phyloP scores from a whole-genome alignment of 768 basidiomycete species.

The Tylopilus balloui region DNA sequence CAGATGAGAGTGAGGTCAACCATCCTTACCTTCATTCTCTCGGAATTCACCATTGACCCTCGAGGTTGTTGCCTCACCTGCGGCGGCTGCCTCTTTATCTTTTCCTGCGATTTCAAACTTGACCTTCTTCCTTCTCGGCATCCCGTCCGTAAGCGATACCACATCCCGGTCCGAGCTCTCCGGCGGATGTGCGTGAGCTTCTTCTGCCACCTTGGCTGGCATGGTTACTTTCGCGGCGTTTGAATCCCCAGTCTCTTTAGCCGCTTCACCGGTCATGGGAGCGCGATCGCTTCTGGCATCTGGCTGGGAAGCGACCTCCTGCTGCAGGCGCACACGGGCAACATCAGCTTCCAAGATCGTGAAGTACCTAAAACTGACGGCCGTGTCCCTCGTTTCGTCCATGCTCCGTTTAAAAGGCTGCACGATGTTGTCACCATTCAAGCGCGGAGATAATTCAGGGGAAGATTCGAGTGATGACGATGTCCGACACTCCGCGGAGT shows the following conservation, averaged over 20 bases:
- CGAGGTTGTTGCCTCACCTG: constrained; percentile 38
- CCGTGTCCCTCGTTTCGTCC: constrained; percentile 42
- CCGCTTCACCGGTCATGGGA: constrained; percentile 2
- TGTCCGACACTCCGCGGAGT: constrained; percentile 19
- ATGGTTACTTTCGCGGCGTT: constrained; percentile 10
- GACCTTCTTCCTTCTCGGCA: constrained; percentile 56
- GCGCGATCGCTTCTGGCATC: constrained; percentile 10
- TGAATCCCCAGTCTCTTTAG: constrained; percentile 11
- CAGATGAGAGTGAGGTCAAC: not conserved
- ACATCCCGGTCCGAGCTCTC: constrained; percentile 20
- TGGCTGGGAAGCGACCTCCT: constrained; percentile 4
- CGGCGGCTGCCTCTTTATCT: constrained; percentile 35
- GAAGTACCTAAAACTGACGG: constrained; percentile 46
- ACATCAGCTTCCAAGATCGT: constrained; percentile 41
- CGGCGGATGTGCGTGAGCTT: constrained; percentile 10
- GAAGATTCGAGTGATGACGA: constrained; percentile 21
- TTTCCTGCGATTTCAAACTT: constrained; percentile 61
- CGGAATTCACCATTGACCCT: constrained; percentile 32
- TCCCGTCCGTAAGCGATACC: constrained; percentile 29
- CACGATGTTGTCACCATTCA: constrained; percentile 24
- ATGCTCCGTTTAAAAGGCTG: constrained; percentile 44
- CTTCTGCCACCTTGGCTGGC: constrained; percentile 9
- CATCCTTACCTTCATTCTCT: constrained; percentile 44
- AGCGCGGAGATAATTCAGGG: constrained; percentile 18
- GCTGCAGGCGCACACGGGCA: constrained; percentile 27